Evolutionary conservation across 2,329 filamentous ascomycete species (phyloP), one percentile per base, ranked within the genome.

Genomic region (Trichophyton verrucosum): DNA sequence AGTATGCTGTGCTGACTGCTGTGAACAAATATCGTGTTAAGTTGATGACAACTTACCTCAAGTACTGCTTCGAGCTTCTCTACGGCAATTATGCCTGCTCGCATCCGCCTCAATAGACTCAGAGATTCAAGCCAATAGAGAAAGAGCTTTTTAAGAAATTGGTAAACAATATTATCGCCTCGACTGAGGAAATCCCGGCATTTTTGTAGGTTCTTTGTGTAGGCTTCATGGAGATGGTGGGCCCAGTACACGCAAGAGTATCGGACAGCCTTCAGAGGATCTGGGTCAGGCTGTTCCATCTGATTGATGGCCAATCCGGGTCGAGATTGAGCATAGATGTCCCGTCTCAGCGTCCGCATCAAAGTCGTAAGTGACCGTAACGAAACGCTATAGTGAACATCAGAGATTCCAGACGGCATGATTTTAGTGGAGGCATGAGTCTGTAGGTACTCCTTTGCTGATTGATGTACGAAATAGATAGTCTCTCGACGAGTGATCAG

Each of bases 391-490:
- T 47, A 24, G 8, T 47, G 44, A 4, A 20, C 17, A 47, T 47
- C 9, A 20, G 20, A 11, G 7, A 47, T 47, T 11, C 44, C 44
- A 24, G 44, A 47, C 9, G 44, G 44, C n/a, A 47, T 20, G 5
- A 47, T 20, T 11, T 22, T 2, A 2, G 17, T 3, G 6, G 20
- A 24, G 9, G 20, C 9, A 24, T 47, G 17, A 11, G n/a, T 4
- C 7, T 20, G n/a, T 15, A 66, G 55, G 8, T 49, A 70, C 4
- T 70, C 68, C 47, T 70, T 67, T 5, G 67, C 68, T 5, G 69
- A 71, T 47, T 70, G 67, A 57, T 72, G 70, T 5, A 72, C 62
- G 7, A 70, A 66, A 9, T 53, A 64, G 7, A 70, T 62, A 4
- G 60, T 65, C 2, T 46, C 2, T 24, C 60, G 44, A 6, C 59